phyloP scores from a whole-genome alignment of 116 monocot species.

The Cymodocea nodosa region DNA sequence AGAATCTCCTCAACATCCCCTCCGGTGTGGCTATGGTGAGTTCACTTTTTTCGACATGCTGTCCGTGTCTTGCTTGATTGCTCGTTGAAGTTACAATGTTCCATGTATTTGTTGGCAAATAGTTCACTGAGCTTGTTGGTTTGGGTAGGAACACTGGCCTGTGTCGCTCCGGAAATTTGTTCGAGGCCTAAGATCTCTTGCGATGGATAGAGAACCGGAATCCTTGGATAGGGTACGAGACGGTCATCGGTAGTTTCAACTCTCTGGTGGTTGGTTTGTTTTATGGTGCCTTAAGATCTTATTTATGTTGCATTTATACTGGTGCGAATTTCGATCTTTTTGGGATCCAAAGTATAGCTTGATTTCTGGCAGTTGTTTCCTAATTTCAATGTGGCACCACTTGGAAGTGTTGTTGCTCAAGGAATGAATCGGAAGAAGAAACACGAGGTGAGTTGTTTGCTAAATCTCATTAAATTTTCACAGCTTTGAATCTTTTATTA shows the following conservation, averaged over 20 bases:
- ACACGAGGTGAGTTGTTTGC: slow-evolving; percentile 62
- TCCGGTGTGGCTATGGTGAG: slow-evolving; percentile 28
- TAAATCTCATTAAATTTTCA: neutral
- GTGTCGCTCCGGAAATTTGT: slow-evolving; percentile 56
- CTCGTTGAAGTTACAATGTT: neutral
- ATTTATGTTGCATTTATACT: too few relatives aligned
- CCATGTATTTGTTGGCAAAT: neutral
- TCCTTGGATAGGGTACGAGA: slow-evolving; percentile 24
- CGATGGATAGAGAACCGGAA: slow-evolving; percentile 46
- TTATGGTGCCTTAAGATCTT: too few relatives aligned
- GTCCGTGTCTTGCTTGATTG: too few relatives aligned
- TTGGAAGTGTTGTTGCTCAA: slow-evolving; percentile 71
- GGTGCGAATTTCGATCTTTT: neutral
- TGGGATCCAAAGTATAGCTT: neutral
- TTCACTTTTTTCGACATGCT: neutral
- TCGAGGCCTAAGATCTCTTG: slow-evolving; percentile 35
- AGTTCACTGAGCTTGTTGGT: too few relatives aligned
- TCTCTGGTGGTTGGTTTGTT: neutral
- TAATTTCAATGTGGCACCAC: slow-evolving; percentile 31
- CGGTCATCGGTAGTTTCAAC: neutral
- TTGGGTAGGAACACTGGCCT: slow-evolving; percentile 67
- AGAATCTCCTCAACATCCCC: slow-evolving; percentile 57
- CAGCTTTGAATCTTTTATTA: neutral
- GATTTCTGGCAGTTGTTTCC: slow-evolving; percentile 33
- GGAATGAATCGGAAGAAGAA: slow-evolving; percentile 96